phyloP scores from a whole-genome alignment of 23 red algal species.

The Chondrus crispus region DNA sequence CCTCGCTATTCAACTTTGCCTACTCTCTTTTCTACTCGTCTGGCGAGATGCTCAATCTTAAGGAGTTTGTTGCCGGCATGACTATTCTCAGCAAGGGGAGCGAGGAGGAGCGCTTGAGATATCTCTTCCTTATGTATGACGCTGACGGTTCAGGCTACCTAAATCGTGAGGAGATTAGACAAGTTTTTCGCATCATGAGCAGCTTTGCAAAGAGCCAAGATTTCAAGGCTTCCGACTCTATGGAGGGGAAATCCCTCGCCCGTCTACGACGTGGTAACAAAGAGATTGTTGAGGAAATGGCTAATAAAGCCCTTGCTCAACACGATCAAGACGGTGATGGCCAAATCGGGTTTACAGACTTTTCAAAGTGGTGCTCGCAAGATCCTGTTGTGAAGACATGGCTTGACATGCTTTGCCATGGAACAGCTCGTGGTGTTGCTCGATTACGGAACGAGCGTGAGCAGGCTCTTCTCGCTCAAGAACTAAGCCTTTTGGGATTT shows the following conservation, averaged over 20 bases:
- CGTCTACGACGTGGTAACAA: neutral
- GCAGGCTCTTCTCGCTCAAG: slow-evolving; percentile 57
- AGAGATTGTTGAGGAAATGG: neutral
- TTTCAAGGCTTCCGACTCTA: slow-evolving; percentile 39
- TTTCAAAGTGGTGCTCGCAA: slow-evolving; percentile 50
- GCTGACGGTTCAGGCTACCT: slow-evolving; percentile 59
- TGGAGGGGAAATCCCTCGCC: slow-evolving; percentile 25
- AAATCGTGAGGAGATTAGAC: slow-evolving; percentile 50
- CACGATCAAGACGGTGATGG: slow-evolving; percentile 58
- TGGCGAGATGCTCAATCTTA: slow-evolving; percentile 49
- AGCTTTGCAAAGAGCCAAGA: slow-evolving; percentile 52
- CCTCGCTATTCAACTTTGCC: slow-evolving; percentile 57
- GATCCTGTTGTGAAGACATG: slow-evolving; percentile 68
- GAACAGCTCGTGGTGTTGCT: slow-evolving; percentile 48
- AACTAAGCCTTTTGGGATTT: slow-evolving; percentile 58
- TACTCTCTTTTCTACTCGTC: slow-evolving; percentile 76
- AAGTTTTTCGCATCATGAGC: slow-evolving; percentile 65
- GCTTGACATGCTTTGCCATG: slow-evolving; percentile 57
- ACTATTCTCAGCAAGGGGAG: slow-evolving; percentile 57
- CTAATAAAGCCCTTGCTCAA: slow-evolving; percentile 10
- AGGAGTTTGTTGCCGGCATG: slow-evolving; percentile 79
- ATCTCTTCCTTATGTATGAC: slow-evolving; percentile 87
- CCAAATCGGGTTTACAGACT: slow-evolving; percentile 75
- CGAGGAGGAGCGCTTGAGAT: slow-evolving; percentile 65
- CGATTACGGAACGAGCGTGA: slow-evolving; percentile 58